Percentiles rank a stretch among this genome's conserved stretches.
phyloP scores from a whole-genome alignment of 179 eudicot genomes.

The Silene vulgaris region DNA sequence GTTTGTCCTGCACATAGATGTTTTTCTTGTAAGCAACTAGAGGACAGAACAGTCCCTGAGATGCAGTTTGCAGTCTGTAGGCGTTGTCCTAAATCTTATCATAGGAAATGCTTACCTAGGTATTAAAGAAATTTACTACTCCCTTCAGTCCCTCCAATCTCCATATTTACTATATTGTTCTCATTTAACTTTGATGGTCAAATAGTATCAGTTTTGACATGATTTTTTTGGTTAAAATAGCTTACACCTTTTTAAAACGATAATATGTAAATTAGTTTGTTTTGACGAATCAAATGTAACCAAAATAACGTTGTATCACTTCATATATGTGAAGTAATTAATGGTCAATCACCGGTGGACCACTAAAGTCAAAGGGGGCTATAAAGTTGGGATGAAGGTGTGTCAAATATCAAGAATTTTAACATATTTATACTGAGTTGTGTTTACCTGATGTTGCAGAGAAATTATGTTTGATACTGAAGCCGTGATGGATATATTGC shows the following conservation, averaged over 20 bases:
- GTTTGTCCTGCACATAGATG: slow-evolving; percentile 78
- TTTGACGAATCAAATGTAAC: no score
- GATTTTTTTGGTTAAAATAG: no score
- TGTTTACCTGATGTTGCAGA: slow-evolving; percentile 20
- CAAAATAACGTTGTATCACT: no score
- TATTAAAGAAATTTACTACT: slow-evolving; percentile 12
- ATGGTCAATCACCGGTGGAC: no score
- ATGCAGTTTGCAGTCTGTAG: slow-evolving; percentile 83
- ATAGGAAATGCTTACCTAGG: slow-evolving; percentile 84
- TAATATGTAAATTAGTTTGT: no score
- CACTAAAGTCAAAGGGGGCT: no score
- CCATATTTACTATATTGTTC: background rate
- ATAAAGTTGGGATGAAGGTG: background rate
- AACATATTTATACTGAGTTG: slow-evolving; percentile 9
- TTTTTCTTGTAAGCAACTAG: slow-evolving; percentile 49
- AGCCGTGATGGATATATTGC: slow-evolving; percentile 16
- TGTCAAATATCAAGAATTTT: background rate
- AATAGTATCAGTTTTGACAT: no score
- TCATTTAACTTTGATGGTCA: background rate
- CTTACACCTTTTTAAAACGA: no score
- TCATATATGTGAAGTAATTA: no score
- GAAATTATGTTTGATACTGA: slow-evolving; percentile 25
- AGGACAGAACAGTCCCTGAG: slow-evolving; percentile 43
- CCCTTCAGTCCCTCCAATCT: background rate
- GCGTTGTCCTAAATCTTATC: slow-evolving; percentile 87